Evolutionary conservation across 257 asterid species (phyloP).

Genomic region (Gentiana straminea): DNA sequence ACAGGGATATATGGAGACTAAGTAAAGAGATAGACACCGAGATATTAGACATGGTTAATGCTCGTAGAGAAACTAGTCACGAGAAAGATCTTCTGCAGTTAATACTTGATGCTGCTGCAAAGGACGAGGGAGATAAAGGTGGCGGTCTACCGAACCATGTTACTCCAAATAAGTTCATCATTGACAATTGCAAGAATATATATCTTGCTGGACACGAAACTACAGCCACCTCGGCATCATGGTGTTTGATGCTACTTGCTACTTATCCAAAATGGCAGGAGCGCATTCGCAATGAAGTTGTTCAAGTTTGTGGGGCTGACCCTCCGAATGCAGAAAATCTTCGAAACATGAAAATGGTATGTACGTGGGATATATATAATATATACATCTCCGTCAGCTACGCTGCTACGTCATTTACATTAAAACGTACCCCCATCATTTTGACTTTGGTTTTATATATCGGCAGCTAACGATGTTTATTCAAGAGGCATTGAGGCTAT

Average conservation of each 20-base stretch:
- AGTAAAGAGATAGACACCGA: slow-evolving; percentile 42
- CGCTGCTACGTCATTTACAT: too few species aligned
- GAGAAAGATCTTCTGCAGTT: slow-evolving; percentile 47
- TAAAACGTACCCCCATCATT: too few species aligned
- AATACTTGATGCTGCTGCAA: slow-evolving; percentile 50
- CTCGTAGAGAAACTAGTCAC: slow-evolving; percentile 14
- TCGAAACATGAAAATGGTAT: slow-evolving; percentile 56
- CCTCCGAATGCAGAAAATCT: slow-evolving; percentile 44
- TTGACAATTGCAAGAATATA: slow-evolving; percentile 66
- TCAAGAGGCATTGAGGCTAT: slow-evolving; percentile 59
- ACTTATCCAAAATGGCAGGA: slow-evolving; percentile 74
- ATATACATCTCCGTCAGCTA: too few species aligned
- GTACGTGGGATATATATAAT: background rate
- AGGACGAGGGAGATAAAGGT: slow-evolving; percentile 14
- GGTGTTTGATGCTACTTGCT: slow-evolving; percentile 71
- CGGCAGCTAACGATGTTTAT: slow-evolving; percentile 53
- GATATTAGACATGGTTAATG: slow-evolving; percentile 41
- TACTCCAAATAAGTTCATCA: slow-evolving; percentile 33
- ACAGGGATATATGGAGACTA: slow-evolving; percentile 45
- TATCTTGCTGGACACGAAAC: slow-evolving; percentile 75
- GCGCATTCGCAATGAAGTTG: slow-evolving; percentile 57
- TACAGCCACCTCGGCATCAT: slow-evolving; percentile 50
- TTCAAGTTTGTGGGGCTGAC: slow-evolving; percentile 38
- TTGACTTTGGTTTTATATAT: background rate
- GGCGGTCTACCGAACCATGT: slow-evolving; percentile 19